Evolutionary conservation across 129 eudicot species (phyloP), one percentile per base, ranked within the genome.

Genomic region (Tagetes erecta): DNA sequence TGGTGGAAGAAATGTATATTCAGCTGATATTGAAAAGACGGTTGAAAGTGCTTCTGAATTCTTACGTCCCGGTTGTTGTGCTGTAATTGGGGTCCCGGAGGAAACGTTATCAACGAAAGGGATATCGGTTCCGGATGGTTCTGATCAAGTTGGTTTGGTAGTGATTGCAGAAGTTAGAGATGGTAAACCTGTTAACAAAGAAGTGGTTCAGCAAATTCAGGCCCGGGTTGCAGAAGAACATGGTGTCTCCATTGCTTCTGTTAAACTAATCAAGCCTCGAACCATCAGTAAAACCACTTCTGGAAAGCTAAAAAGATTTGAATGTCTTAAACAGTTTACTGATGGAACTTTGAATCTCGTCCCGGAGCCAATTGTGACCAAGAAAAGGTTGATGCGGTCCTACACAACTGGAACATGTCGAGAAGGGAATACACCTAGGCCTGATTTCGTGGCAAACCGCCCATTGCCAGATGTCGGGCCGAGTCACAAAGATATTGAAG

Each of bases 231-330:
- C 89, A 8, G 95, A 91, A 86, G 97, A 91, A 76, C 97, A 91
- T 52, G 97, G 97, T 49, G 88, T 91, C 8, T 52, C 68, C 36
- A 55, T 91, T 52, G 91, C 95, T 49, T 83, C 91, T 13, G 80
- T 91, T 30, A 84, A 84, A 76, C 70, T 91, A 64, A 83, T 91
- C 52, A 84, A 76, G 56, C 95, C 95, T 11, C 68, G 88, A 80
- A 91, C 91, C 30, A 86, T 91, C 84, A 88, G 89, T 80, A 91
- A 91, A 80, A 91, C 97, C 0, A 86, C 97, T 27, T 91, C 97
- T 0, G 97, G 97, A 2, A 91, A 91, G 72, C 88, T 91, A 27
- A 86, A 82, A 76, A 80, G 97, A 80, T 88, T 85, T 31, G 91
- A 91, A 73, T 91, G 97, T 74, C 84, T 91, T 37, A 86, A 86